phyloP scores from a whole-genome alignment of 805 yeast species.

The Wickerhamiella vanderwaltii region DNA sequence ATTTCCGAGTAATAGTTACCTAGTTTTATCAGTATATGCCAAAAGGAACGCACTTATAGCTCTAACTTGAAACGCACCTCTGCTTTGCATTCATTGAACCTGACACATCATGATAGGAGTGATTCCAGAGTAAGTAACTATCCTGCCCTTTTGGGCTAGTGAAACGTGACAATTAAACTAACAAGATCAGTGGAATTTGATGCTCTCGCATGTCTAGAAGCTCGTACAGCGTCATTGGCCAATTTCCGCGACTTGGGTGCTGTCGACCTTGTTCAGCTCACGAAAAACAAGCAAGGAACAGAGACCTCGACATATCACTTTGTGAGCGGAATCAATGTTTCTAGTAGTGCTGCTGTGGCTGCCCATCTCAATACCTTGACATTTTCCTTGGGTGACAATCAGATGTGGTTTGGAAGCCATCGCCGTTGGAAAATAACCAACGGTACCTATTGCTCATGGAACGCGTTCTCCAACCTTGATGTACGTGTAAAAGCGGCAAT shows the following conservation, averaged over 20 bases:
- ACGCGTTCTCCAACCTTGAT: conserved; percentile 63
- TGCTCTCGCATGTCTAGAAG: conserved; percentile 40
- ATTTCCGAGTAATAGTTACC: background rate
- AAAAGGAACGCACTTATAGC: too few species aligned
- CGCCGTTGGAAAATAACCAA: conserved; percentile 32
- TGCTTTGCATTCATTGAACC: background rate
- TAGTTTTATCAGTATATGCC: background rate
- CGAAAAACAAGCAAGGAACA: conserved; percentile 32
- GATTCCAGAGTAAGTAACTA: conserved; percentile 11
- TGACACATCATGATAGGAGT: conserved; percentile 10
- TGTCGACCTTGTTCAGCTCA: conserved; percentile 52
- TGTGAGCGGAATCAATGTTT: conserved; percentile 42
- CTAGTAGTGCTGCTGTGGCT: conserved; percentile 42
- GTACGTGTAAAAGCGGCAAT: conserved; percentile 51
- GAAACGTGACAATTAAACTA: conserved; percentile 7
- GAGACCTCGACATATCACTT: conserved; percentile 45
- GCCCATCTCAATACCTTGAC: conserved; percentile 43
- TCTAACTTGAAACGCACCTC: too few species aligned
- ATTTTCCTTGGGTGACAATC: conserved; percentile 38
- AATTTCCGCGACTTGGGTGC: conserved; percentile 53
- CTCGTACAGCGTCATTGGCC: conserved; percentile 35
- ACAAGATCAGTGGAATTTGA: conserved; percentile 36
- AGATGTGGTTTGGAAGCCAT: conserved; percentile 62
- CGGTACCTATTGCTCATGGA: conserved; percentile 45
- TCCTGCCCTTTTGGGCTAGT: background rate